Conservation (phyloP, 139 green algal genomes). For the Tetraselmis striata region DNA sequence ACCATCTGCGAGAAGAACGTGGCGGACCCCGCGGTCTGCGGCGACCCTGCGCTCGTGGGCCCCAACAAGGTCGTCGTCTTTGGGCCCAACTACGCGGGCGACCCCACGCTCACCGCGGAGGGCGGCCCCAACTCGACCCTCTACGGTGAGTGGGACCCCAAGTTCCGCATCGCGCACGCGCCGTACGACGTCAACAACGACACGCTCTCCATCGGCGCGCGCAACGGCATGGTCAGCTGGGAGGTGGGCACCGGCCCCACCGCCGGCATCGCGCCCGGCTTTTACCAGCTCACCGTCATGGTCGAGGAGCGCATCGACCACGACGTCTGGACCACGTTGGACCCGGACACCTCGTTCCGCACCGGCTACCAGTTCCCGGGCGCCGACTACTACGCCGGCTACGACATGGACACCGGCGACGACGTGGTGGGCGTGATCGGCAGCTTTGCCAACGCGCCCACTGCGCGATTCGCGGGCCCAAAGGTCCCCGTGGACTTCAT, state of each 20-base stretch:
- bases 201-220: not conserved
- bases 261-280: not conserved
- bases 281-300: constrained; percentile 22
- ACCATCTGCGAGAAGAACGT: not conserved
- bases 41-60: not conserved
- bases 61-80: not conserved
- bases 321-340: not conserved
- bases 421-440: not conserved
- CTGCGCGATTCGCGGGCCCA: not conserved
- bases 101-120: not conserved
- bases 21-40: not conserved
- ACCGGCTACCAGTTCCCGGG: not conserved
- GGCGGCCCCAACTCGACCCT: not conserved
- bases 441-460: not conserved
- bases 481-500: constrained; percentile 26
- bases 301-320: constrained; percentile 7
- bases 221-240: not conserved
- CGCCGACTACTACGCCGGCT: not conserved
- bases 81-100: not conserved
- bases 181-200: not conserved
- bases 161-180: not conserved
- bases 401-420: not conserved
- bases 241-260: not conserved
- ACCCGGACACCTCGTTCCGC: not conserved
- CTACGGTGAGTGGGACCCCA: not conserved